A percentile compares a stretch with the other conserved stretches of the same genome.
phyloP scores from a whole-genome alignment of 768 basidiomycete species.

The Lactarius psammicola region DNA sequence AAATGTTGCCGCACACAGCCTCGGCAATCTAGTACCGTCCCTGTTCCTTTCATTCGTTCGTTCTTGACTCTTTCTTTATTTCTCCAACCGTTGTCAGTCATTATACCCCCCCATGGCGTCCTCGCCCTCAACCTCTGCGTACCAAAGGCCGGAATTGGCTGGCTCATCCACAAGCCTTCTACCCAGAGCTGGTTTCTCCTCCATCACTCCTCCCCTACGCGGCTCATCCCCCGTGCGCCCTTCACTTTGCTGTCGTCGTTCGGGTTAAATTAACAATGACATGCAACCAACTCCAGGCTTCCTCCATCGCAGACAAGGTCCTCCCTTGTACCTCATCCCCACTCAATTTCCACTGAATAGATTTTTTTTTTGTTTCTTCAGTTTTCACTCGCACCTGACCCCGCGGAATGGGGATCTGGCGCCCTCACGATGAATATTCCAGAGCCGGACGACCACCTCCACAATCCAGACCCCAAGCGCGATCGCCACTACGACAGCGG shows the following conservation, averaged over 20 bases:
- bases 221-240: constrained; percentile 7
- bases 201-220: neutral
- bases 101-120: constrained; percentile 12
- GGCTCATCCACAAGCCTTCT: constrained; percentile 23
- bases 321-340: neutral
- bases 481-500: constrained; percentile 54
- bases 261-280: neutral
- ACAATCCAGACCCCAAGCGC: constrained; percentile 58
- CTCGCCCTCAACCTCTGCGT: neutral
- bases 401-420: constrained; percentile 50
- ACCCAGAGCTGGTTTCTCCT: constrained; percentile 1
- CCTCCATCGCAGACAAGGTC: constrained; percentile 26
- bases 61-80: neutral
- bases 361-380: constrained; percentile 23
- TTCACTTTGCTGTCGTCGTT: neutral
- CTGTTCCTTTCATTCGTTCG: too few species aligned
- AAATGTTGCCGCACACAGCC: neutral
- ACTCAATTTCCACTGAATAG: neutral
- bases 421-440: constrained; percentile 43
- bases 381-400: constrained; percentile 44
- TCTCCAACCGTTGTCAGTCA: neutral
- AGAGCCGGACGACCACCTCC: constrained; percentile 64
- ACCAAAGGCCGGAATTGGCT: constrained; percentile 24
- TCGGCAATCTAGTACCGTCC: neutral
- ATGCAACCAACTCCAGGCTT: neutral